A percentile compares a stretch with the other conserved stretches of the same genome.
Evolutionary conservation across 148 eudicot species (phyloP).

Genomic region (Camellia sinensis): DNA sequence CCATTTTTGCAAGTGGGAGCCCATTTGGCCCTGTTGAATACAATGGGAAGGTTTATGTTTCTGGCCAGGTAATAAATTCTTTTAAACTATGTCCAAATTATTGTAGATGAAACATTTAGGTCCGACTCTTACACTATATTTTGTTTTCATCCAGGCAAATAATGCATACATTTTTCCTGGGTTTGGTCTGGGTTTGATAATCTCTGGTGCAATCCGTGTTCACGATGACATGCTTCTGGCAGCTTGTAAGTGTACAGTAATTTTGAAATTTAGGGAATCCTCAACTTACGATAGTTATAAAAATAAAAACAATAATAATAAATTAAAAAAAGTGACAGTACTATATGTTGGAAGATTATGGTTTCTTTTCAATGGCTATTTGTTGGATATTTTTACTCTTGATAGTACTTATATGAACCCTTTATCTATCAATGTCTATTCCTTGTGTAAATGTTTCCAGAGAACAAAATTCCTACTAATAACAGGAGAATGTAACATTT

Average conservation of each 20-base stretch:
- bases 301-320: too few relatives aligned
- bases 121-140: conserved; percentile 12
- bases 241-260: conserved; percentile 67
- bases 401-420: neutral
- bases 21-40: conserved; percentile 83
- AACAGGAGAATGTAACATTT: neutral
- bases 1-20: conserved; percentile 93
- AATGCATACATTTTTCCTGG: conserved; percentile 99
- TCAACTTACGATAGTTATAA: neutral
- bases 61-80: conserved; percentile 71
- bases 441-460: neutral
- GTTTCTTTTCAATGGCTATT: neutral
- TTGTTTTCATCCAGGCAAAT: conserved; percentile 59
- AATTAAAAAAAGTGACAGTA: neutral
- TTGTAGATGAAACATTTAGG: neutral
- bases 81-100: neutral
- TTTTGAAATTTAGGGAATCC: neutral
- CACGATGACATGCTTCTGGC: conserved; percentile 98
- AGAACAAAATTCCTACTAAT: too few relatives aligned
- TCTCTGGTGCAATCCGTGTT: conserved; percentile 97
- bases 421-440: neutral
- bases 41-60: conserved; percentile 52
- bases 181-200: conserved; percentile 87
- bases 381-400: neutral
- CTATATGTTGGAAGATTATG: neutral